phyloP scores from a whole-genome alignment of 768 basidiomycete species.

The Termitomyces sp. region DNA sequence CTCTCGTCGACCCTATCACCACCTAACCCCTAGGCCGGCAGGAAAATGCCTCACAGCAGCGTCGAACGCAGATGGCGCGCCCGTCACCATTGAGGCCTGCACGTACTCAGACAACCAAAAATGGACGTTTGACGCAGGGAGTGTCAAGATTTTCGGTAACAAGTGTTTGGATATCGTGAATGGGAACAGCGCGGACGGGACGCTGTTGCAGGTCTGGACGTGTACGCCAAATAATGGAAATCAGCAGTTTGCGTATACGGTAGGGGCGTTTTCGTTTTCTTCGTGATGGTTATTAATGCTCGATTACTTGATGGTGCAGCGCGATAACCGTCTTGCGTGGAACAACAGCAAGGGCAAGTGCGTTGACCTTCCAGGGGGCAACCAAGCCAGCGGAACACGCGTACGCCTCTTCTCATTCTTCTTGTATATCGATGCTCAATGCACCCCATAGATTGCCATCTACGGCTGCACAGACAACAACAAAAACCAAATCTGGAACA shows the following conservation, averaged over 20 bases:
- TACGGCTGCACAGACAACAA: conserved; percentile 36
- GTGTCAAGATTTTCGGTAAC: conserved; percentile 35
- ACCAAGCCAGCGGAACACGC: conserved; percentile 30
- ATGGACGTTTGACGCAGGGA: conserved; percentile 40
- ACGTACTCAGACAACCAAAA: conserved; percentile 37
- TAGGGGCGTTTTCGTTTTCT: conserved; percentile 9
- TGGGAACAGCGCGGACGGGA: conserved; percentile 36
- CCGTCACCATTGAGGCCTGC: conserved; percentile 42
- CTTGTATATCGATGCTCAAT: conserved; percentile 25
- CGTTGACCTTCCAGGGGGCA: conserved; percentile 40
- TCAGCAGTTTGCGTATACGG: conserved; percentile 44
- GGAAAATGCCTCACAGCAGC: conserved; percentile 49
- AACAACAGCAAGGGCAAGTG: conserved; percentile 42
- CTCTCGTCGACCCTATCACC: not conserved
- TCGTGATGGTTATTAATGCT: not conserved
- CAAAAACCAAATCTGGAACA: conserved; percentile 49
- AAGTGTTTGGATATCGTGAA: conserved; percentile 46
- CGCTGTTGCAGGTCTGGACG: conserved; percentile 47
- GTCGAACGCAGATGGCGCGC: conserved; percentile 41
- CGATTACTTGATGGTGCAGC: conserved; percentile 4
- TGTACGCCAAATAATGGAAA: conserved; percentile 34
- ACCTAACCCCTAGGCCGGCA: conserved; percentile 9
- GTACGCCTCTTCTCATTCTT: conserved; percentile 20
- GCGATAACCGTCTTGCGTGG: conserved; percentile 40
- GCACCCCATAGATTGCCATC: conserved; percentile 35